Percentiles rank a stretch among this genome's conserved stretches.
phyloP scores from a whole-genome alignment of 2,329 filamentous ascomycete species.

The Hirsutella rhossiliensis region DNA sequence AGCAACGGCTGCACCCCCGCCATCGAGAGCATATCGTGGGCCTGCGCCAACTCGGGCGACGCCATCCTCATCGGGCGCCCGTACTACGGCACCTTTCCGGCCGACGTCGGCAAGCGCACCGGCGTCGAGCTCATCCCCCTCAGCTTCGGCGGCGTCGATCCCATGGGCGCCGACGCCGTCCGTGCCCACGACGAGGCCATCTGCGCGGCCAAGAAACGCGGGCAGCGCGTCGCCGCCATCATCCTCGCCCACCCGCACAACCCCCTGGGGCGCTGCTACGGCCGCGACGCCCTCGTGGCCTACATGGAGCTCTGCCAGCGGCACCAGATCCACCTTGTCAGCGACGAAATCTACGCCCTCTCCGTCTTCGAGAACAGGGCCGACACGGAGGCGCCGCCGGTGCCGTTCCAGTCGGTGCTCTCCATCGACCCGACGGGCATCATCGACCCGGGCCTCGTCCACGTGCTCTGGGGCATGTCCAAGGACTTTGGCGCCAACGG shows the following conservation, averaged over 20 bases:
- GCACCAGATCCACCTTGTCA: slow-evolving; percentile 39
- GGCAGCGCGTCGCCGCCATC: slow-evolving; percentile 30
- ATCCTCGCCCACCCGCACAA: slow-evolving; percentile 41
- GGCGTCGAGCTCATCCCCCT: slow-evolving; percentile 29
- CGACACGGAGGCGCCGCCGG: slow-evolving; percentile 11
- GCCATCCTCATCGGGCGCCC: slow-evolving; percentile 28
- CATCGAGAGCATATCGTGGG: slow-evolving; percentile 28
- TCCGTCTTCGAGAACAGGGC: slow-evolving; percentile 33
- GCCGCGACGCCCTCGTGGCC: slow-evolving; percentile 22
- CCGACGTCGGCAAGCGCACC: slow-evolving; percentile 30
- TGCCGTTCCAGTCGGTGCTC: slow-evolving; percentile 32
- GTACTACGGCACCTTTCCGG: slow-evolving; percentile 34
- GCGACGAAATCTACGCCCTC: slow-evolving; percentile 37
- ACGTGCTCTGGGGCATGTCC: slow-evolving; percentile 34
- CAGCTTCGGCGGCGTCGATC: slow-evolving; percentile 29
- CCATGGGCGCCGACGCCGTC: slow-evolving; percentile 27
- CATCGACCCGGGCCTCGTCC: slow-evolving; percentile 36
- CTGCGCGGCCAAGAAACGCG: slow-evolving; percentile 23
- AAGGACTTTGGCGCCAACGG: slow-evolving; percentile 48
- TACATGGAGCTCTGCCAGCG: slow-evolving; percentile 34
- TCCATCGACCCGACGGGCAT: slow-evolving; percentile 28
- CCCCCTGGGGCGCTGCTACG: slow-evolving; percentile 36
- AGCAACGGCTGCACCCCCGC: slow-evolving; percentile 28
- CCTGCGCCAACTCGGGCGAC: slow-evolving; percentile 25
- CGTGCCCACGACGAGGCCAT: slow-evolving; percentile 30